Percentiles rank a stretch among this genome's conserved stretches.
Evolutionary conservation across 1,139 yeast genomes (phyloP).

Genomic region (Kodamaea anthophila): DNA sequence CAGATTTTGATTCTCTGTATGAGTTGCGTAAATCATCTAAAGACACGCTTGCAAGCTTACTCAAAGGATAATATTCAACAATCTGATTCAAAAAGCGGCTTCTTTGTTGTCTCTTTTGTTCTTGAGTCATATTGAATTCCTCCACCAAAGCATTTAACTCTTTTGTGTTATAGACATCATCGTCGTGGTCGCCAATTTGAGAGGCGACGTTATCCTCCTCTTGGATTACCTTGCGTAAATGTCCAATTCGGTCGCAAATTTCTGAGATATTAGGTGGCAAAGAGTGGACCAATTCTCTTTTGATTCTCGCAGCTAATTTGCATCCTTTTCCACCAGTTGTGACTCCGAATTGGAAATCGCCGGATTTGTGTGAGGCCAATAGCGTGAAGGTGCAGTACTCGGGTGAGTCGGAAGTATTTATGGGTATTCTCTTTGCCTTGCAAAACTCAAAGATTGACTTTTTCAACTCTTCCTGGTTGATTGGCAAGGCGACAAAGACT

Average conservation of each 20-base stretch:
- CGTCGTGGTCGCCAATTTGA: slow-evolving; percentile 55
- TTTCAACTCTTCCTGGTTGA: slow-evolving; percentile 21
- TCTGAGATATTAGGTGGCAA: slow-evolving; percentile 68
- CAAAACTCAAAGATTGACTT: slow-evolving; percentile 45
- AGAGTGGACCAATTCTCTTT: slow-evolving; percentile 60
- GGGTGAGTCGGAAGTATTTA: slow-evolving; percentile 72
- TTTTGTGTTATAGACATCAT: slow-evolving; percentile 58
- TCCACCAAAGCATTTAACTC: slow-evolving; percentile 56
- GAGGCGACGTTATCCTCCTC: slow-evolving; percentile 40
- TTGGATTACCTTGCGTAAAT: slow-evolving; percentile 51
- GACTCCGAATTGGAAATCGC: slow-evolving; percentile 76
- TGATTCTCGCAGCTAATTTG: slow-evolving; percentile 72
- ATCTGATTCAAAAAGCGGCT: slow-evolving; percentile 85
- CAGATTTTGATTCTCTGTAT: slow-evolving; percentile 21
- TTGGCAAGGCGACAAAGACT: slow-evolving; percentile 56
- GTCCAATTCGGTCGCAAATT: slow-evolving; percentile 65
- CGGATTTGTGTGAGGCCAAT: slow-evolving; percentile 64
- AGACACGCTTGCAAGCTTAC: slow-evolving; percentile 50
- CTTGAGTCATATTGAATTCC: slow-evolving; percentile 51
- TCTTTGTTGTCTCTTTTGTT: slow-evolving; percentile 52
- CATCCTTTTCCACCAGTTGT: slow-evolving; percentile 91
- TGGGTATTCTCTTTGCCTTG: slow-evolving; percentile 61
- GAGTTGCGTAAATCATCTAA: slow-evolving; percentile 50
- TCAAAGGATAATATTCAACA: slow-evolving; percentile 84
- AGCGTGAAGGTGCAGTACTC: slow-evolving; percentile 70